Base-by-base conservation (phyloP, 2,329 filamentous ascomycete genomes). In the Cadophora gregata region DNA sequence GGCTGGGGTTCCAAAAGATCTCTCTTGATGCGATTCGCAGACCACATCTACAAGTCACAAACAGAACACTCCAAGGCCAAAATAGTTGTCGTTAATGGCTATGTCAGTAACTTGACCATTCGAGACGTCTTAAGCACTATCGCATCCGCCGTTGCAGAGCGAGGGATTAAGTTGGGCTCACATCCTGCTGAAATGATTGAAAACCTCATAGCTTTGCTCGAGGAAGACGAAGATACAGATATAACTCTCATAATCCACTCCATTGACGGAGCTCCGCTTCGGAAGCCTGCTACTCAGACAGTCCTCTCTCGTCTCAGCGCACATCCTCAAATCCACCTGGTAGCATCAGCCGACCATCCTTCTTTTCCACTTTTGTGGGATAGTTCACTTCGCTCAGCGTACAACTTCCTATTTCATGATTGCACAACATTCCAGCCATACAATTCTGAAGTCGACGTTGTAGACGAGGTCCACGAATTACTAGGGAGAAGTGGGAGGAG, bases 351-450 rank as follows among this genome's bases (percentile, higher is more conserved):
- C 64, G 95, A 98, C 79, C 93, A 93, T 9, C 93, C 94, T 7
- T 93, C 92, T 74, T 97, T 97, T 75, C 82, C 93, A 0, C 80
- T 97, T 1, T 85, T 98, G 60, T 99, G 95, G 94, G 93, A 97
- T 79, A 90, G 92, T 62, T 90, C 89, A 63, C 84, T 94, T n/a
- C 90, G 92, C 56, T 90, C 93, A 19, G 87, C 91, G 31, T 93
- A 94, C 79, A 91, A 92, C 77, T 94, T 97, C 72, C 82, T 93
- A 31, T 97, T 96, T 79, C 96, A 99, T 80, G 94, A 99, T 80
- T 91, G 91, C 74, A 98, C 96, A 0, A 98, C 96, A 0, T 97
- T 97, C 76, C 84, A 86, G 0, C 85, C 92, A 0, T 93, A 92
- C 73, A 82, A 85, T 12, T 84, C 85, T 3, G 93, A 97, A 77